These are phyloP conservation scores for Parathielavia hyrcaniae DNA, from an alignment of 495 filamentous ascomycete genomes.

Conservation along the genomic window DNA sequence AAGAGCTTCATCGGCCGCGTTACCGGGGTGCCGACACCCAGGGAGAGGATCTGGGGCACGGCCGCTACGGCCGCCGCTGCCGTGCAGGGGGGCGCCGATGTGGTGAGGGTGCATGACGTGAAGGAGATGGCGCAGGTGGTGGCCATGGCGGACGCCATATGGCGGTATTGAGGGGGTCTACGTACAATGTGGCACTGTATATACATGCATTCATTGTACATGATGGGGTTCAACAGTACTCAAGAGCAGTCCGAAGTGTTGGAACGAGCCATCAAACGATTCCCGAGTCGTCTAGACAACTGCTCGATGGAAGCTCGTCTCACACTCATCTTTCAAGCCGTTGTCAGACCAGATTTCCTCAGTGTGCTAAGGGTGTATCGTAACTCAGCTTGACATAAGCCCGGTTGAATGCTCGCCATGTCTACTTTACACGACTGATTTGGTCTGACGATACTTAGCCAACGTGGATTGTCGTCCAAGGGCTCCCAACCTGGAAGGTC, in stretches of 20 bases:
- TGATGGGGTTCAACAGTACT: constrained; percentile 2
- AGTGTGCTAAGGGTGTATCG: too few species aligned
- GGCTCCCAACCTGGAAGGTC: too few species aligned
- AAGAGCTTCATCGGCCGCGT: constrained; percentile 84
- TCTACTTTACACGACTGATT: too few species aligned
- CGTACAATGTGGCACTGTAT: background rate
- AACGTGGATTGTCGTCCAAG: too few species aligned
- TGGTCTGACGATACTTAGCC: too few species aligned
- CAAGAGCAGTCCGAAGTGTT: background rate
- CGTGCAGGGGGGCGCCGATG: constrained; percentile 86
- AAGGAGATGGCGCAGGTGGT: constrained; percentile 81
- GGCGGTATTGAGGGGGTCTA: constrained; percentile 43
- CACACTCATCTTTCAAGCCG: too few species aligned
- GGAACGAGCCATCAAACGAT: too few species aligned
- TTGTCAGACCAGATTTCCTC: too few species aligned
- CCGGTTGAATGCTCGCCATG: too few species aligned
- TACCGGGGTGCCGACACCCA: constrained; percentile 58
- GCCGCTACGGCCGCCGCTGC: constrained; percentile 83
- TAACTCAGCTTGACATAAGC: too few species aligned
- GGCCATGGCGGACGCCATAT: constrained; percentile 87
- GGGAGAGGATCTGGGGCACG: constrained; percentile 73
- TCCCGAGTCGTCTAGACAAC: too few species aligned
- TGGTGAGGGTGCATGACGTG: constrained; percentile 93
- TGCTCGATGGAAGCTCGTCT: too few species aligned
- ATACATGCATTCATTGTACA: background rate